Conservation (phyloP, 805 yeast genomes). For the Osmozyma mogii region DNA sequence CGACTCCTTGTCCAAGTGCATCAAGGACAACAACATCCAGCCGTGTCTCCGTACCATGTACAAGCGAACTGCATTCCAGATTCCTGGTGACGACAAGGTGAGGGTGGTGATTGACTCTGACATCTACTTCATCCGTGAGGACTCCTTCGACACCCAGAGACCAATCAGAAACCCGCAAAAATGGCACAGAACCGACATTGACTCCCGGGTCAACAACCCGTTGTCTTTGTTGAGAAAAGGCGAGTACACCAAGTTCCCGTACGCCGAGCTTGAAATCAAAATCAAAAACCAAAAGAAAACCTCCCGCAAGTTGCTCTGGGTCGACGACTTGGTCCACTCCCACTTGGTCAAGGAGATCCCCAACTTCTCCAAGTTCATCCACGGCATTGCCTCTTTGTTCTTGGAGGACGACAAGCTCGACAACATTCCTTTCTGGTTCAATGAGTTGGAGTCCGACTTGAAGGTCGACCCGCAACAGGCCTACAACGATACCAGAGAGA, state of each 20-base stretch:
- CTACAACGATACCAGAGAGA: conserved; percentile 55
- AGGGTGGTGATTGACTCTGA: conserved; percentile 89
- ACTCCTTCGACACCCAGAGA: conserved; percentile 70
- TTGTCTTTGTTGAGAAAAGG: conserved; percentile 73
- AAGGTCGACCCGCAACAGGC: conserved; percentile 75
- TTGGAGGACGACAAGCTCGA: conserved; percentile 88
- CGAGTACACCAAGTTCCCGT: conserved; percentile 78
- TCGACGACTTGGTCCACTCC: conserved; percentile 67
- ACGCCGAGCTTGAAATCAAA: conserved; percentile 82
- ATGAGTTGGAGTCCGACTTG: conserved; percentile 59
- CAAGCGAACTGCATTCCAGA: conserved; percentile 93
- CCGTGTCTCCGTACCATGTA: conserved; percentile 84
- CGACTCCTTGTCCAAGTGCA: conserved; percentile 53
- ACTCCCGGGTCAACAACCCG: conserved; percentile 64
- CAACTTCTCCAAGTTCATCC: conserved; percentile 85
- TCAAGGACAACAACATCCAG: conserved; percentile 58
- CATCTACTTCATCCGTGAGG: conserved; percentile 82
- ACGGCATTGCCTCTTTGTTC: conserved; percentile 83
- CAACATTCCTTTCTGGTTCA: conserved; percentile 89
- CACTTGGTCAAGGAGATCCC: conserved; percentile 92
- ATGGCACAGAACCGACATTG: conserved; percentile 94
- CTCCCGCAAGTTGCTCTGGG: conserved; percentile 59
- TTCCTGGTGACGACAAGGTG: conserved; percentile 93
- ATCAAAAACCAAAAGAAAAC: conserved; percentile 32
- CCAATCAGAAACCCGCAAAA: conserved; percentile 83